phyloP scores from a whole-genome alignment of 2,329 filamentous ascomycete species.

The Penicillium sp. region DNA sequence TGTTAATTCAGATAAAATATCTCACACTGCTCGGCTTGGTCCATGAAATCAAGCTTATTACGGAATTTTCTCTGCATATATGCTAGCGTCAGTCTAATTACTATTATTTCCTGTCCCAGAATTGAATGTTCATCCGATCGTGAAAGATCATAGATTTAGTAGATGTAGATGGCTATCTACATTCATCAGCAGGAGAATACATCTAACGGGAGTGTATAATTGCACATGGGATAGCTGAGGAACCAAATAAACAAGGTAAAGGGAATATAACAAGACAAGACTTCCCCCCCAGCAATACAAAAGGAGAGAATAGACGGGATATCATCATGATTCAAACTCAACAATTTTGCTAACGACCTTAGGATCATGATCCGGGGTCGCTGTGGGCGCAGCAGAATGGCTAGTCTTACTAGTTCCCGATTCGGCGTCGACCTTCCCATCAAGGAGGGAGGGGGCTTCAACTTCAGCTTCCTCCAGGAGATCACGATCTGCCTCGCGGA shows the following conservation, averaged over 20 bases:
- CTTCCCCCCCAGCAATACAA: not conserved
- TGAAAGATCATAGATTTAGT: not conserved
- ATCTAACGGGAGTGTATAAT: not conserved
- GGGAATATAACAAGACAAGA: not conserved
- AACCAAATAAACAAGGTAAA: not conserved
- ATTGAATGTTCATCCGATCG: not conserved
- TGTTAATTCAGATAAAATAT: not conserved
- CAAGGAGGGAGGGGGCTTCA: conserved; percentile 29
- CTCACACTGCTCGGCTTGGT: not conserved
- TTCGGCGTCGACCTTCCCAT: conserved; percentile 22
- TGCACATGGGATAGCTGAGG: not conserved
- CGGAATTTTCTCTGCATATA: not conserved
- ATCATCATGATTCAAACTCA: conserved; percentile 38
- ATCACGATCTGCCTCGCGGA: conserved; percentile 68
- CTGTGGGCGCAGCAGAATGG: conserved; percentile 5
- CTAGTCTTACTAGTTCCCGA: conserved; percentile 5
- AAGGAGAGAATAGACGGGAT: conserved; percentile 1
- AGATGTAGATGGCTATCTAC: not conserved
- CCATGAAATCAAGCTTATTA: not conserved
- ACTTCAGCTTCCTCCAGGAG: conserved; percentile 74
- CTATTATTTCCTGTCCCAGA: not conserved
- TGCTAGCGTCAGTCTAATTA: not conserved
- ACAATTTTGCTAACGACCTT: conserved; percentile 39
- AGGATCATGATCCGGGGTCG: conserved; percentile 22
- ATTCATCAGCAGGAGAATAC: not conserved